These are phyloP conservation scores for Catharanthus roseus DNA, from an alignment of 257 asterid species.

Conservation along the genomic window DNA sequence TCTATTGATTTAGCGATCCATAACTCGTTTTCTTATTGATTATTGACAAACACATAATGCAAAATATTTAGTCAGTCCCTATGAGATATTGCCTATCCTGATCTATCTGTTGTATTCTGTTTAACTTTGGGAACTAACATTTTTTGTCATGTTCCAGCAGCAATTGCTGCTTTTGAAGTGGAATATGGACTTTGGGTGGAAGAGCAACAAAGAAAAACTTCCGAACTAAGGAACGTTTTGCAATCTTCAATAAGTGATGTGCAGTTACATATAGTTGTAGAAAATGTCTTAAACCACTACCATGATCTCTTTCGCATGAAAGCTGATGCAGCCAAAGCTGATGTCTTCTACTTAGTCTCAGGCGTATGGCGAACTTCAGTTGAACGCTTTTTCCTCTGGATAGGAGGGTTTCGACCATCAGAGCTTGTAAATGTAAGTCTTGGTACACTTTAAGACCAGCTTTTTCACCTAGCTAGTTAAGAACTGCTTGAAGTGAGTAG, in stretches of 20 bases:
- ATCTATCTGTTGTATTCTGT: not conserved
- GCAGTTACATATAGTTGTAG: slow-evolving; percentile 55
- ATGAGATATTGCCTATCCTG: not conserved
- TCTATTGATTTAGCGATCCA: not conserved
- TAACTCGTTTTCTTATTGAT: not conserved
- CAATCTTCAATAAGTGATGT: slow-evolving; percentile 49
- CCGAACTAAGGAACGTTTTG: slow-evolving; percentile 51
- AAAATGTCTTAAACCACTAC: slow-evolving; percentile 56
- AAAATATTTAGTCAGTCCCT: not conserved
- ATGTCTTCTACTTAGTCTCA: slow-evolving; percentile 75
- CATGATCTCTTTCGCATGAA: slow-evolving; percentile 70
- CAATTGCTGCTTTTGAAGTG: slow-evolving; percentile 68
- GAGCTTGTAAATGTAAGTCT: slow-evolving; percentile 65
- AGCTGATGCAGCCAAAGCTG: slow-evolving; percentile 65
- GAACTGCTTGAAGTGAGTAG: not conserved
- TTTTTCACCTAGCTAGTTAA: not conserved
- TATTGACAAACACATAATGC: not conserved
- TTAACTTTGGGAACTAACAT: not conserved
- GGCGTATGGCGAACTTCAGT: slow-evolving; percentile 83
- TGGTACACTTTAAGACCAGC: not conserved
- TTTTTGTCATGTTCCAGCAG: slow-evolving; percentile 23
- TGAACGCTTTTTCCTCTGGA: slow-evolving; percentile 88
- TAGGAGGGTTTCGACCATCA: slow-evolving; percentile 94
- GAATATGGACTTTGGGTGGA: slow-evolving; percentile 75
- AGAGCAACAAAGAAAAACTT: slow-evolving; percentile 58